Conservation (phyloP, 352 stramenopile species). For the Pythium plurisporium region DNA sequence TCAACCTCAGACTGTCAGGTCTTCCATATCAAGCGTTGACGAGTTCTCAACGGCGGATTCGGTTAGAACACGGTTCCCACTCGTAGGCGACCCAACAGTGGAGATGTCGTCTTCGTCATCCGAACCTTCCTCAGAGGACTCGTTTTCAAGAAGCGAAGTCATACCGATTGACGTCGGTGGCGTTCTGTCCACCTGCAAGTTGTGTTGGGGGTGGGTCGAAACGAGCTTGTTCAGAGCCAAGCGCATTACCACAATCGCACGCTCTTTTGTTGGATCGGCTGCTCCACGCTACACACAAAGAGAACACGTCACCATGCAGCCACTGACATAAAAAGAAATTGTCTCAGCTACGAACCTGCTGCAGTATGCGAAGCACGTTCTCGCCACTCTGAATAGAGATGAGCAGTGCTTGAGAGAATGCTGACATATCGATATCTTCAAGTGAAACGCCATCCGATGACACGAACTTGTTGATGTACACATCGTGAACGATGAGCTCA, state of each 20-base stretch:
- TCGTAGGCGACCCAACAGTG: slow-evolving; percentile 11
- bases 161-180: slow-evolving; percentile 19
- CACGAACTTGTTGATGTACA: slow-evolving; percentile 84
- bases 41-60: slow-evolving; percentile 32
- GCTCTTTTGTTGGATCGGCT: slow-evolving; percentile 53
- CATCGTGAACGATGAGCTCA: slow-evolving; percentile 71
- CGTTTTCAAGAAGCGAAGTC: slow-evolving; percentile 22
- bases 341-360: slow-evolving; percentile 32
- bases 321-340: background rate
- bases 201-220: slow-evolving; percentile 68
- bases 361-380: slow-evolving; percentile 73
- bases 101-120: slow-evolving; percentile 25
- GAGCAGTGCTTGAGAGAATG: slow-evolving; percentile 68
- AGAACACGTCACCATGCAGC: background rate
- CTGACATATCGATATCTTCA: slow-evolving; percentile 69
- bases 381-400: slow-evolving; percentile 83
- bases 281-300: slow-evolving; percentile 36
- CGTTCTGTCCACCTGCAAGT: slow-evolving; percentile 48
- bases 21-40: slow-evolving; percentile 45
- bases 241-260: slow-evolving; percentile 58
- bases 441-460: slow-evolving; percentile 47
- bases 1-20: slow-evolving; percentile 35
- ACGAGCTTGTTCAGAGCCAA: slow-evolving; percentile 75
- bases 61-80: slow-evolving; percentile 20
- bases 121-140: slow-evolving; percentile 22